Conservation (phyloP, 208 protist genomes). For the Trypanosoma caninum region DNA sequence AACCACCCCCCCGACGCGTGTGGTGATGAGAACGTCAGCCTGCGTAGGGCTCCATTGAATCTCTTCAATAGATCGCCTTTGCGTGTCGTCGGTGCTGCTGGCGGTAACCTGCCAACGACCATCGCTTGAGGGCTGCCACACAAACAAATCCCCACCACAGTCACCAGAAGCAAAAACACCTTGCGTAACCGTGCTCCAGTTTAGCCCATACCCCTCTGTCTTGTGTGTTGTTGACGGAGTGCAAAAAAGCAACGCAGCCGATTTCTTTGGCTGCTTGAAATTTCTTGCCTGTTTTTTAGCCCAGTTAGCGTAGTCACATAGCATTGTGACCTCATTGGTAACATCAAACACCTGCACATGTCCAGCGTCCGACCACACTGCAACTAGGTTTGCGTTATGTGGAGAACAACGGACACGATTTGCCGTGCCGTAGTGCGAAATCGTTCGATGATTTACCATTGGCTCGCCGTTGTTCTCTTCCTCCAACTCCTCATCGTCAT, state of each 20-base stretch:
- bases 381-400: slow-evolving; percentile 84
- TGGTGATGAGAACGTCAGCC: slow-evolving; percentile 81
- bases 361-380: slow-evolving; percentile 94
- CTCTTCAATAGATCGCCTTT: slow-evolving; percentile 92
- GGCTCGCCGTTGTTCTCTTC: slow-evolving; percentile 89
- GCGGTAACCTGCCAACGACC: slow-evolving; percentile 71
- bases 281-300: slow-evolving; percentile 62
- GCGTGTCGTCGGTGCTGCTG: slow-evolving; percentile 40
- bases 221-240: slow-evolving; percentile 79
- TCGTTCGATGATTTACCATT: slow-evolving; percentile 74
- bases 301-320: slow-evolving; percentile 86
- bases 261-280: slow-evolving; percentile 21
- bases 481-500: slow-evolving; percentile 73
- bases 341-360: slow-evolving; percentile 94
- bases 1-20: slow-evolving; percentile 72
- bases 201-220: slow-evolving; percentile 96
- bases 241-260: slow-evolving; percentile 52
- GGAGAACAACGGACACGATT: slow-evolving; percentile 91
- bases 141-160: slow-evolving; percentile 87
- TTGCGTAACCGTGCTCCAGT: slow-evolving; percentile 89
- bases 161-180: slow-evolving; percentile 91
- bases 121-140: slow-evolving; percentile 81
- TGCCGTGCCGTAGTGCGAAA: slow-evolving; percentile 84
- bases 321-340: slow-evolving; percentile 50
- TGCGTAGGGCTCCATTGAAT: slow-evolving; percentile 96